phyloP scores from a whole-genome alignment of 495 filamentous ascomycete genomes.

The Neurospora sp. region DNA sequence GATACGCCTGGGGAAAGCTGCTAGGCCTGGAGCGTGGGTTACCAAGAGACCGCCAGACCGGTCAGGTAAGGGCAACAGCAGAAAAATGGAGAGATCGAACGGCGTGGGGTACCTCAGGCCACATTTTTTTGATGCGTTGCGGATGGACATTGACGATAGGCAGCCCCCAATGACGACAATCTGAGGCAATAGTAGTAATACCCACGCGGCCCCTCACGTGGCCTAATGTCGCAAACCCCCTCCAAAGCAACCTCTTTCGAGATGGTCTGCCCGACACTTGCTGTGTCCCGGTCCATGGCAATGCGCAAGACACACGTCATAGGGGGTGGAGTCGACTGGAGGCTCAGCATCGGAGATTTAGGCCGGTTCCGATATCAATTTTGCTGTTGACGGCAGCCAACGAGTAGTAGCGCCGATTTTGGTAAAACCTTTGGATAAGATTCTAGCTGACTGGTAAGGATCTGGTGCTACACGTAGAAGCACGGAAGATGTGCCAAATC shows the following conservation, averaged over 20 bases:
- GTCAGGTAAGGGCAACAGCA: not conserved
- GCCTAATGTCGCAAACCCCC: not conserved
- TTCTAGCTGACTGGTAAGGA: not conserved
- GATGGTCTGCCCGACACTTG: not conserved
- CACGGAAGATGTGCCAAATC: not conserved
- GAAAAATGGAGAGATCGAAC: not conserved
- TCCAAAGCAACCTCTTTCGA: not conserved
- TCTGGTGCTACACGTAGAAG: not conserved
- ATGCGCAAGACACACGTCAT: not conserved
- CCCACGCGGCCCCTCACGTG: not conserved
- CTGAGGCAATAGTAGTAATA: not conserved
- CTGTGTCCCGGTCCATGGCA: not conserved
- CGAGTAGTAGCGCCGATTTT: not conserved
- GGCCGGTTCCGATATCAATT: not conserved
- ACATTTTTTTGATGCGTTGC: not conserved
- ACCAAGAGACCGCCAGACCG: not conserved
- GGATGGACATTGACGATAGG: not conserved
- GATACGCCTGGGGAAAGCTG: not conserved
- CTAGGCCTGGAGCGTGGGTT: not conserved
- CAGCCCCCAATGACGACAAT: not conserved
- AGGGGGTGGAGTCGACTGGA: not conserved
- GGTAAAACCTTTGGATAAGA: not conserved
- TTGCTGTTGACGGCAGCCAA: not conserved
- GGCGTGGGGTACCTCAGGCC: not conserved
- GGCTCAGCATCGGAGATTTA: not conserved